A percentile compares a stretch with the other conserved stretches of the same genome.
phyloP scores from a whole-genome alignment of 2,329 filamentous ascomycete genomes.

The Sporothrix curviconia region DNA sequence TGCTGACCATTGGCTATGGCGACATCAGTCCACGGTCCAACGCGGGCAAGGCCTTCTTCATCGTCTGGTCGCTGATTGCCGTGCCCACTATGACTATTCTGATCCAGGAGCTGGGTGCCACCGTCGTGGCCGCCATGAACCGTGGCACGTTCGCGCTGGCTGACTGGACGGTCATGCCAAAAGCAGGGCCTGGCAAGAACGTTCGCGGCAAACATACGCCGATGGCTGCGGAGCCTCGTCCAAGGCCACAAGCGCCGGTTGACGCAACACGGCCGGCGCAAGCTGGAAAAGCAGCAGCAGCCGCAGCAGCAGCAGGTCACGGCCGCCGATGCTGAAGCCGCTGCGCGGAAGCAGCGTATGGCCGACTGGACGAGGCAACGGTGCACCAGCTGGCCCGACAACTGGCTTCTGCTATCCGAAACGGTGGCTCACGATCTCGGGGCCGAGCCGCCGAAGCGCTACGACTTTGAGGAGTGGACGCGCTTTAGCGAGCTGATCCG shows the following conservation, averaged over 20 bases:
- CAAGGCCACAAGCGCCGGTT: conserved; percentile 31
- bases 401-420: conserved; percentile 50
- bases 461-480: conserved; percentile 63
- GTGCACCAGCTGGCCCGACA: conserved; percentile 46
- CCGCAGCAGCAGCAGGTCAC: conserved; percentile 18
- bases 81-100: conserved; percentile 66
- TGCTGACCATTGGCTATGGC: conserved; percentile 62
- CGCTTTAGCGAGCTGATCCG: conserved; percentile 58
- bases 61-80: conserved; percentile 63
- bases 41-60: conserved; percentile 61
- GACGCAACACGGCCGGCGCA: conserved; percentile 33
- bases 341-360: neutral
- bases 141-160: conserved; percentile 53
- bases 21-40: conserved; percentile 59
- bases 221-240: conserved; percentile 32
- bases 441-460: conserved; percentile 40
- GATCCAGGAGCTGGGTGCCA: conserved; percentile 57
- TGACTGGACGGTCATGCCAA: conserved; percentile 60
- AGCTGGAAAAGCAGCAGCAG: conserved; percentile 23
- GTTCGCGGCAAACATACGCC: conserved; percentile 27
- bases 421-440: conserved; percentile 48
- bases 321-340: neutral
- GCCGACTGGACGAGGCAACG: neutral
- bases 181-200: conserved; percentile 45
- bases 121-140: conserved; percentile 57